Conservation (phyloP, 2,329 filamentous ascomycete species). For the Fusarium aywerte region DNA sequence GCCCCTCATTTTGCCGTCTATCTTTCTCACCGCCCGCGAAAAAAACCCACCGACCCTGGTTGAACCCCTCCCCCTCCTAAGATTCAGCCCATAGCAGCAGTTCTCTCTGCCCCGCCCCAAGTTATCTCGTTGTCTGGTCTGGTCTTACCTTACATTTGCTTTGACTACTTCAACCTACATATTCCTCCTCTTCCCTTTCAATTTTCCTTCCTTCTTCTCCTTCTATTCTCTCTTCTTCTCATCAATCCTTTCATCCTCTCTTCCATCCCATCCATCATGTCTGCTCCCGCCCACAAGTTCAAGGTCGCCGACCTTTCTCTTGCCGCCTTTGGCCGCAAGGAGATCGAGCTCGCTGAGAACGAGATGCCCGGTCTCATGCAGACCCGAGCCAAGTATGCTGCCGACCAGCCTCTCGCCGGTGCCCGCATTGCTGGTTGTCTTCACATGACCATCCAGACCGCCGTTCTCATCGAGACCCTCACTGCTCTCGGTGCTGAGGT, state of each 20-base stretch:
- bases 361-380: slow-evolving; percentile 99
- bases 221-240: slow-evolving; percentile 42
- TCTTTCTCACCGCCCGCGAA: slow-evolving; percentile 43
- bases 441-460: slow-evolving; percentile 99
- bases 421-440: slow-evolving; percentile 97
- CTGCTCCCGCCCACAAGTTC: slow-evolving; percentile 90
- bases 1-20: slow-evolving; percentile 45
- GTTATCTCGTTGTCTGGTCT: slow-evolving; percentile 38
- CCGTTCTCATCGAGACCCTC: slow-evolving; percentile 98
- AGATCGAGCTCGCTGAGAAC: slow-evolving; percentile 97
- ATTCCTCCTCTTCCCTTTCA: slow-evolving; percentile 38
- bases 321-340: slow-evolving; percentile 97
- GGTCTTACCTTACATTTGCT: slow-evolving; percentile 28
- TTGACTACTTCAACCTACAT: slow-evolving; percentile 29
- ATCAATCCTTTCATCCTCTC: slow-evolving; percentile 39
- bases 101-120: slow-evolving; percentile 40
- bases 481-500: slow-evolving; percentile 95
- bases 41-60: slow-evolving; percentile 28
- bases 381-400: slow-evolving; percentile 89
- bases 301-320: slow-evolving; percentile 99
- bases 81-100: slow-evolving; percentile 20
- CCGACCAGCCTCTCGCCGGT: slow-evolving; percentile 92
- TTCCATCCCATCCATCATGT: slow-evolving; percentile 56
- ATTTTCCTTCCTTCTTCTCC: slow-evolving; percentile 25
- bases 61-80: slow-evolving; percentile 37